Percentiles rank a stretch among this genome's conserved stretches.
Evolutionary conservation across 2,329 filamentous ascomycete genomes (phyloP).

Genomic region (Diaporthe citrichinensis): DNA sequence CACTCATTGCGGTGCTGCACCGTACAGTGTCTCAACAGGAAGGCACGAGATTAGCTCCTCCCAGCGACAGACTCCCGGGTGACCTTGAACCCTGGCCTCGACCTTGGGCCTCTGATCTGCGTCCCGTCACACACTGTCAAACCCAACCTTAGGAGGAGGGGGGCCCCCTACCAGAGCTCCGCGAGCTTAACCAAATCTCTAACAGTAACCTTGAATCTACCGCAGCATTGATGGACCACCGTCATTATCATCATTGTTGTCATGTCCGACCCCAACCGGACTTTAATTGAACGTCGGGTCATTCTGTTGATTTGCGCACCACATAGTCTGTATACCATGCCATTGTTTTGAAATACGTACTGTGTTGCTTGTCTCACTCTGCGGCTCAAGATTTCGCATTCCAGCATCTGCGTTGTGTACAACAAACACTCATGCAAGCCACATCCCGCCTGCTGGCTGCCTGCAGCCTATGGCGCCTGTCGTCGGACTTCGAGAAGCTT

Average conservation of each 20-base stretch:
- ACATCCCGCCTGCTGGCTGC: neutral
- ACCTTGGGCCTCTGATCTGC: neutral
- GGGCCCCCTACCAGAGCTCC: slow-evolving; percentile 7
- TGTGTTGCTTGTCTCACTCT: neutral
- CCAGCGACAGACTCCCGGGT: neutral
- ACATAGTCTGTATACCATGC: neutral
- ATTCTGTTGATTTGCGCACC: neutral
- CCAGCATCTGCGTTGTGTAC: neutral
- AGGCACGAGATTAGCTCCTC: slow-evolving; percentile 15
- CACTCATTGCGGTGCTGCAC: too few species aligned
- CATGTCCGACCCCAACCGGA: neutral
- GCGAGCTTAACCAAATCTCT: slow-evolving; percentile 37
- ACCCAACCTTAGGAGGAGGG: neutral
- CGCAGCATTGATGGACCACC: slow-evolving; percentile 15
- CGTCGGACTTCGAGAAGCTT: slow-evolving; percentile 7
- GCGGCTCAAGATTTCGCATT: neutral
- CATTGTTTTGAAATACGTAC: neutral
- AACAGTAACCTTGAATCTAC: slow-evolving; percentile 31
- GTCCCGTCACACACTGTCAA: slow-evolving; percentile 5
- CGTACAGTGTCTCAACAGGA: neutral
- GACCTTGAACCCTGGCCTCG: neutral
- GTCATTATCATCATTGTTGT: slow-evolving; percentile 3
- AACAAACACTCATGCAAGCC: slow-evolving; percentile 9
- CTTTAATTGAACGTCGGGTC: slow-evolving; percentile 27
- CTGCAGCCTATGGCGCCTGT: neutral